Evolutionary conservation across 2,329 filamentous ascomycete species (phyloP), one percentile per base, ranked within the genome.

Genomic region (Alternaria longipes): DNA sequence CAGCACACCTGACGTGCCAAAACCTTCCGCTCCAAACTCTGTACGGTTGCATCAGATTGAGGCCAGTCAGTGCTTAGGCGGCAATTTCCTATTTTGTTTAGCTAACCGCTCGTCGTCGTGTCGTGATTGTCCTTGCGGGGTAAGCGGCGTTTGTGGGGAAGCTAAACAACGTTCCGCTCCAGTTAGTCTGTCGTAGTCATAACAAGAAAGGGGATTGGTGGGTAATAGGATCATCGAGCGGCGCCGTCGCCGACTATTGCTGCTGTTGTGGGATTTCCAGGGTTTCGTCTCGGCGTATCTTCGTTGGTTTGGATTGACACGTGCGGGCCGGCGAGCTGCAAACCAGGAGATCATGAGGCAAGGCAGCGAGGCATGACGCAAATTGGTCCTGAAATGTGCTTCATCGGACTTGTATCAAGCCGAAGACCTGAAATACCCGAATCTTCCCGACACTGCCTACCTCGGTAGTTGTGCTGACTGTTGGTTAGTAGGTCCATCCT

Each of bases 161-260:
- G 52, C 57, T 60, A 60, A 45, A 7, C 45, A 60, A 56, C 57
- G 52, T 60, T 60, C 57, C 45, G 57, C 45, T 36, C 36, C 38
- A 42, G 49, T 26, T 44, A 36, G 34, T 24, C 16, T 12, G 45
- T 45, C 11, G 34, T 40, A 22, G 45, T 30, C 20, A 52, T 47
- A 18, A 56, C 18, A 42, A 34, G 14, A 50, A 38, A 32, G 38
- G 18, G 57, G 38, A 47, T 36, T 60, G 45, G 52, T 56, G 54
- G 52, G 20, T 18, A 47, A 54, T 44, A 22, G 24, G 8, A 44
- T 38, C 30, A 50, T 51, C 40, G 45, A 60, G 54, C 38, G 30
- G 32, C 32, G 6, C 30, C 18, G 22, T 45, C 52, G 45, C 45
- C 57, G 30, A 50, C 24, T 45, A 4, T 36, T 50, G 12, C 46